Evolutionary conservation across 129 eudicot genomes (phyloP).

Genomic region (Chrysanthemum makinoi): DNA sequence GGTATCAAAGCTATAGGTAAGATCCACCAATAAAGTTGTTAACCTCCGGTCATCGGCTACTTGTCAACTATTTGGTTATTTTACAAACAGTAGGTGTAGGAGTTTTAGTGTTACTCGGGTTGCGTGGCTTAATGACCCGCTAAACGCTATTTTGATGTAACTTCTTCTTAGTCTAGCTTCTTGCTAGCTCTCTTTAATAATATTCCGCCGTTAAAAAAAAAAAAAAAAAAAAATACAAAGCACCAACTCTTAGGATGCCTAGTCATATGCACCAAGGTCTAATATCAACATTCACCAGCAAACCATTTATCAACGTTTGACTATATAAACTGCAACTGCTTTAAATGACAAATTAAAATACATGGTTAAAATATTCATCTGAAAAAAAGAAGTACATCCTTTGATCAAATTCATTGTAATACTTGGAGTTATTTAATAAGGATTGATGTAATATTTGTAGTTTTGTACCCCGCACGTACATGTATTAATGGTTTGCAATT

Average conservation of each 20-base stretch:
- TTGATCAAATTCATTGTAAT: neutral
- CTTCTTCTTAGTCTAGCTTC: too few species aligned
- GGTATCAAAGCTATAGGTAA: too few species aligned
- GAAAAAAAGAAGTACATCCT: neutral
- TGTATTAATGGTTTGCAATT: neutral
- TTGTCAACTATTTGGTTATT: too few species aligned
- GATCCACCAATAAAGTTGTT: too few species aligned
- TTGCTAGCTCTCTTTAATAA: too few species aligned
- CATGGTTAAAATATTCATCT: neutral
- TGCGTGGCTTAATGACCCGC: too few species aligned
- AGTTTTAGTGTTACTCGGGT: too few species aligned
- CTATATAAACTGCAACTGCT: neutral
- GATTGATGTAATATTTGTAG: neutral
- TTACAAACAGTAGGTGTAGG: too few species aligned
- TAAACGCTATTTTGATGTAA: too few species aligned
- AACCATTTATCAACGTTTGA: neutral
- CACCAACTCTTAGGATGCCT: neutral
- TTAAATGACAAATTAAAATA: neutral
- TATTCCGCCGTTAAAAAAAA: too few species aligned
- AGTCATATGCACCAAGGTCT: neutral
- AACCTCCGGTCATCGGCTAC: too few species aligned
- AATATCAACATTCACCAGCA: neutral
- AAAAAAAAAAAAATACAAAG: neutral
- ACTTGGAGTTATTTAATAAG: neutral
- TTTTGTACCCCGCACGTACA: slow-evolving; percentile 11